Percentiles rank a stretch among this genome's conserved stretches.
phyloP scores from a whole-genome alignment of 345 rosid genomes.

The Psidium friedrichsthalianum region DNA sequence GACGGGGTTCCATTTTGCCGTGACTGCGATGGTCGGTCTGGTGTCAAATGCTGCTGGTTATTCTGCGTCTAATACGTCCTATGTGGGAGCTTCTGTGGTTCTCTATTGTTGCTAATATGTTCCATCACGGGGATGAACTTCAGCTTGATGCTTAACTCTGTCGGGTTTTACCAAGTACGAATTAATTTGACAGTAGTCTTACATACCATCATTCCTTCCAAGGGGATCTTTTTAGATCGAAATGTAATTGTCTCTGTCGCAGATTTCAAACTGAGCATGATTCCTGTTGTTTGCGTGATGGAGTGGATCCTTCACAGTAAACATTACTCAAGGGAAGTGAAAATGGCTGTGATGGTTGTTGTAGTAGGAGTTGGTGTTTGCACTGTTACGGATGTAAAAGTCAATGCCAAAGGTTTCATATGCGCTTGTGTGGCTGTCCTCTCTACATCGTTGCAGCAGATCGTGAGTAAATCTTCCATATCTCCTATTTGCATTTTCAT shows the following conservation, averaged over 20 bases:
- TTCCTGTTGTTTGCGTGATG: conserved; percentile 92
- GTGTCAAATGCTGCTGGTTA: conserved; percentile 83
- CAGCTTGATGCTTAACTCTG: conserved; percentile 94
- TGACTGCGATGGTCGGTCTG: conserved; percentile 81
- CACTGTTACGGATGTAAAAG: conserved; percentile 92
- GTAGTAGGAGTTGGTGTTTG: conserved; percentile 91
- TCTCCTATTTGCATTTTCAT: not conserved
- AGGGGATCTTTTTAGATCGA: not conserved
- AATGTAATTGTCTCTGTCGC: not conserved
- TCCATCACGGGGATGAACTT: conserved; percentile 91
- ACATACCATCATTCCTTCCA: not conserved
- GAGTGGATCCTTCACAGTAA: conserved; percentile 92
- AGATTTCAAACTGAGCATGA: conserved; percentile 99
- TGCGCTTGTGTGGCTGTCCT: conserved; percentile 82
- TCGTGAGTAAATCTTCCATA: conserved; percentile 42
- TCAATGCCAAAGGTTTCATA: conserved; percentile 84
- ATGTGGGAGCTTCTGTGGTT: conserved; percentile 98
- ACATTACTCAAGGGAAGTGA: conserved; percentile 67
- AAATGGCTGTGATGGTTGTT: conserved; percentile 71
- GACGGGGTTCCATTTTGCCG: conserved; percentile 87
- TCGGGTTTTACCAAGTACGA: conserved; percentile 79
- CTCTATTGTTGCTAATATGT: conserved; percentile 73
- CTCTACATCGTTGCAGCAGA: conserved; percentile 89
- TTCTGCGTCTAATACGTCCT: conserved; percentile 71
- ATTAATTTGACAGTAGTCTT: not conserved